phyloP scores from a whole-genome alignment of 2,329 filamentous ascomycete species.

The Claviceps maximensis region DNA sequence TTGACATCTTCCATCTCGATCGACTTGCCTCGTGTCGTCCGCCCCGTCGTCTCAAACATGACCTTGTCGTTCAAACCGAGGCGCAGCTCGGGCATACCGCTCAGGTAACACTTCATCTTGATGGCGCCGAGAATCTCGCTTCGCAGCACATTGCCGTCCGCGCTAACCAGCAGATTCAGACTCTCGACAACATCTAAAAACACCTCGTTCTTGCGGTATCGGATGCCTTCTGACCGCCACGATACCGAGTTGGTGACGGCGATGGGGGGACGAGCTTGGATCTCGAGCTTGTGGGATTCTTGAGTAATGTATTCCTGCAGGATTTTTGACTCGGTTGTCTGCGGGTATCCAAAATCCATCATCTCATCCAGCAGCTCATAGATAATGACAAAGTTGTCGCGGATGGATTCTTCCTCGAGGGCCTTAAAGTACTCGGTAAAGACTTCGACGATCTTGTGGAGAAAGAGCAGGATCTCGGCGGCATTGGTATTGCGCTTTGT shows the following conservation, averaged over 20 bases:
- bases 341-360: slow-evolving; percentile 99
- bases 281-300: slow-evolving; percentile 95
- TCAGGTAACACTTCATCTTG: slow-evolving; percentile 99
- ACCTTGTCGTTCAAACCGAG: slow-evolving; percentile 96
- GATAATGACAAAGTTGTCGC: slow-evolving; percentile 98
- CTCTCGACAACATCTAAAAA: slow-evolving; percentile 97
- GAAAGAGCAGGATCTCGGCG: slow-evolving; percentile 92
- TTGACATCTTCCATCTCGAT: slow-evolving; percentile 99
- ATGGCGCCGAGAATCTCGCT: slow-evolving; percentile 94
- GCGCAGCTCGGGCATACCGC: slow-evolving; percentile 92
- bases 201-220: slow-evolving; percentile 98
- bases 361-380: slow-evolving; percentile 98
- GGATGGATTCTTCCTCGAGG: slow-evolving; percentile 93
- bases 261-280: slow-evolving; percentile 90
- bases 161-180: slow-evolving; percentile 85
- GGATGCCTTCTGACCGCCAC: slow-evolving; percentile 94
- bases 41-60: slow-evolving; percentile 97
- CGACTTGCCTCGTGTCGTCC: slow-evolving; percentile 86
- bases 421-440: slow-evolving; percentile 99
- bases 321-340: slow-evolving; percentile 97
- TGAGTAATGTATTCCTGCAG: slow-evolving; percentile 98
- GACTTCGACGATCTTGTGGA: slow-evolving; percentile 96
- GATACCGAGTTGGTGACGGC: slow-evolving; percentile 97
- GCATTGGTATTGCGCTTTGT: slow-evolving; percentile 99
- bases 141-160: slow-evolving; percentile 86